phyloP scores from a whole-genome alignment of 768 basidiomycete species.

The Rhizopogon salebrosus region DNA sequence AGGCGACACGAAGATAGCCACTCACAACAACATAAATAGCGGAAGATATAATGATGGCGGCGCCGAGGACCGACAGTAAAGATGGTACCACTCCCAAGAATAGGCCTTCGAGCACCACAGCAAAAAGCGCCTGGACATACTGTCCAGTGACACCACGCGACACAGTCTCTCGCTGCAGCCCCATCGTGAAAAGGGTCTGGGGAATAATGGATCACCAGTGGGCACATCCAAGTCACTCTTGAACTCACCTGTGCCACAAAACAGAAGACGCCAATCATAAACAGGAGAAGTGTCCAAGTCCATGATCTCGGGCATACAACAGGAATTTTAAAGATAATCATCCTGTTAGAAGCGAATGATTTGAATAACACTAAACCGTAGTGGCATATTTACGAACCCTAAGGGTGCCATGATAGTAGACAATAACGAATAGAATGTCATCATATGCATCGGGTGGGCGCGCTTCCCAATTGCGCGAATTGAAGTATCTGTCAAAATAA shows the following conservation, averaged over 20 bases:
- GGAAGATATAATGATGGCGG: slow-evolving; percentile 42
- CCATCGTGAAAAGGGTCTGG: slow-evolving; percentile 53
- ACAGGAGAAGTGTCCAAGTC: slow-evolving; percentile 11
- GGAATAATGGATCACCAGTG: not conserved
- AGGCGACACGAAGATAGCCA: not conserved
- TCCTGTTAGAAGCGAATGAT: slow-evolving; percentile 8
- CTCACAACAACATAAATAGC: slow-evolving; percentile 2
- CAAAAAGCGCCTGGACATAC: slow-evolving; percentile 65
- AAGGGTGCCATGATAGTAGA: slow-evolving; percentile 33
- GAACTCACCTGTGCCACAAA: slow-evolving; percentile 14
- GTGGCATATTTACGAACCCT: slow-evolving; percentile 3
- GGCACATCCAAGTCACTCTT: not conserved
- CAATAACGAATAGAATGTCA: slow-evolving; percentile 60
- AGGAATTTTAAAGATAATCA: slow-evolving; percentile 2
- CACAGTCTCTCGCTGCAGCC: slow-evolving; percentile 60
- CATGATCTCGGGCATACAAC: slow-evolving; percentile 14
- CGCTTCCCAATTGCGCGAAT: slow-evolving; percentile 70
- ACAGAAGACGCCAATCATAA: slow-evolving; percentile 12
- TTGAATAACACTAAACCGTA: not conserved
- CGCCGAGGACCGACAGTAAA: slow-evolving; percentile 55
- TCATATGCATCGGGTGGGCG: slow-evolving; percentile 69
- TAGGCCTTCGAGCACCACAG: slow-evolving; percentile 55
- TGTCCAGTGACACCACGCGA: slow-evolving; percentile 51
- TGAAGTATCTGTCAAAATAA: slow-evolving; percentile 38
- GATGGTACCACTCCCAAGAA: slow-evolving; percentile 62